A percentile compares a stretch with the other conserved stretches of the same genome.
phyloP scores from a whole-genome alignment of 108 stramenopile genomes.

The Schizochytrium sp. region DNA sequence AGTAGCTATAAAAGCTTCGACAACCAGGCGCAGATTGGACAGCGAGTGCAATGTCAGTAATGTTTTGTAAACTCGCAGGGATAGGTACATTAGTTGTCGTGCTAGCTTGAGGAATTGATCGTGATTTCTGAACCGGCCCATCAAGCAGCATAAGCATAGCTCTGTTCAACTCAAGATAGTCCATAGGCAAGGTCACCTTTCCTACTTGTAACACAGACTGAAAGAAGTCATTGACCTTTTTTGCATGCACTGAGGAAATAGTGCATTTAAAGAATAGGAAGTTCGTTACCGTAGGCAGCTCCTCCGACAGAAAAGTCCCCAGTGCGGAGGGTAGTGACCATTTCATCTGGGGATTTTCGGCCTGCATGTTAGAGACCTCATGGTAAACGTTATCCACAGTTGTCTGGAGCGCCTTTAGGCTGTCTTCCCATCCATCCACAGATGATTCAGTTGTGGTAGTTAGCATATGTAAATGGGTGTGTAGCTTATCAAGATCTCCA shows the following conservation, averaged over 20 bases:
- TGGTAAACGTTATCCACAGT: too few species aligned
- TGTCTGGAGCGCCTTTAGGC: too few species aligned
- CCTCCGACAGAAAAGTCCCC: too few species aligned
- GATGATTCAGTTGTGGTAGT: too few species aligned
- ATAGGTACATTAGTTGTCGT: neutral
- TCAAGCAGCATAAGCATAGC: constrained; percentile 19
- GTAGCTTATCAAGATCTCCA: too few species aligned
- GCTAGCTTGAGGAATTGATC: neutral
- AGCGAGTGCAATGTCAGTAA: neutral
- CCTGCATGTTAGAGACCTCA: too few species aligned
- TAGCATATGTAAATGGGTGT: too few species aligned
- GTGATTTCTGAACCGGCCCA: constrained; percentile 43
- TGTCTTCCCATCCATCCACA: too few species aligned
- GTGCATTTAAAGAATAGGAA: constrained; percentile 10
- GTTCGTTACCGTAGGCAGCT: too few species aligned
- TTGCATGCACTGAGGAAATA: neutral
- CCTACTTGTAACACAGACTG: neutral
- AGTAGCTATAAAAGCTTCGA: neutral
- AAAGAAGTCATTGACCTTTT: neutral
- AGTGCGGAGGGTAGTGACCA: too few species aligned
- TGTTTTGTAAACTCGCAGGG: neutral
- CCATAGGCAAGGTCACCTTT: neutral
- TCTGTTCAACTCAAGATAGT: neutral
- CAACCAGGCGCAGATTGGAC: neutral
- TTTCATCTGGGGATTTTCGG: too few species aligned